These are phyloP conservation scores for Sclerotinia sclerotiorum DNA, from an alignment of 2,329 filamentous ascomycete species.

Conservation along the genomic window DNA sequence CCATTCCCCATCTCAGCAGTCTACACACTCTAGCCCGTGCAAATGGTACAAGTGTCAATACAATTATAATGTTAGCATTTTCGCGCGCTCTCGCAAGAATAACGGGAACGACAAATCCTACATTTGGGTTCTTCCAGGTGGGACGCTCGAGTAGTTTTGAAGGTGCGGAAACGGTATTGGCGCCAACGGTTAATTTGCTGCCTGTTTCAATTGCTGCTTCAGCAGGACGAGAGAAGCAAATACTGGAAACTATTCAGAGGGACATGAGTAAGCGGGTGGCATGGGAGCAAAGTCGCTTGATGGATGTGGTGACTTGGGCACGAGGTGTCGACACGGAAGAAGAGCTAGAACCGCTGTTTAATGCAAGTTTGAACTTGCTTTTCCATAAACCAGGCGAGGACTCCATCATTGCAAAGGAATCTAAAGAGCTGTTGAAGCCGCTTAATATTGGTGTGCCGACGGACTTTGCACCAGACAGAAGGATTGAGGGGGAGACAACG, in stretches of 20 bases:
- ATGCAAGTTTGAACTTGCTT: neutral
- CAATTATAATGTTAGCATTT: slow-evolving; percentile 11
- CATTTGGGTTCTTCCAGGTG: slow-evolving; percentile 18
- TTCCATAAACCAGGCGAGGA: neutral
- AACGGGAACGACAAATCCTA: neutral
- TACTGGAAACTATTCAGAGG: neutral
- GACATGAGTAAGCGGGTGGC: slow-evolving; percentile 1
- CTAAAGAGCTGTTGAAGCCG: neutral
- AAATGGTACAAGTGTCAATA: neutral
- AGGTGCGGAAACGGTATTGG: slow-evolving; percentile 1
- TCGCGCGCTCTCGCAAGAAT: neutral
- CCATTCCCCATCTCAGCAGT: neutral
- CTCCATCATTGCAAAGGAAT: neutral
- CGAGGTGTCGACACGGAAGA: neutral
- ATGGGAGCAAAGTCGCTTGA: neutral
- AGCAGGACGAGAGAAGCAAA: neutral
- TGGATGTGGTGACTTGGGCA: slow-evolving; percentile 3
- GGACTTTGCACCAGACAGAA: neutral
- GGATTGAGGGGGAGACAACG: neutral
- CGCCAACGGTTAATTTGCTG: neutral
- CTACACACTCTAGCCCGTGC: neutral
- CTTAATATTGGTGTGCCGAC: slow-evolving; percentile 6
- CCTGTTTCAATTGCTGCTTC: neutral
- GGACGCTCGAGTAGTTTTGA: neutral
- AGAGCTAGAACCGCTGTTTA: neutral